Percentiles rank a stretch among this genome's conserved stretches.
Evolutionary conservation across 371 early-diverging fungal species (phyloP).

Genomic region (Lichtheimia ramosa): DNA sequence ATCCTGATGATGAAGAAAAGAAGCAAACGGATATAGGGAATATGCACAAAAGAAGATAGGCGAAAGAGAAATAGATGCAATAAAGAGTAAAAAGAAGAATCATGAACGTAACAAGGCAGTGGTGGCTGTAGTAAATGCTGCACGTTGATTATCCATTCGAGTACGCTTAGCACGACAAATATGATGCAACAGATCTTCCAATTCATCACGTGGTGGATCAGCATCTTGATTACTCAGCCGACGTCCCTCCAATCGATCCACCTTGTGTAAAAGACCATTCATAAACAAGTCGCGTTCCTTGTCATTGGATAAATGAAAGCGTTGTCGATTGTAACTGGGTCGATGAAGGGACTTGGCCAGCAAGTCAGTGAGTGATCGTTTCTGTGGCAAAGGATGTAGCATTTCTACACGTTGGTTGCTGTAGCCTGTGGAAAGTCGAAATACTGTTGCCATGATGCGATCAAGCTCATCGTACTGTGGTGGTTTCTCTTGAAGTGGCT

Average conservation of each 20-base stretch:
- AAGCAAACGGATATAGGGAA: not conserved
- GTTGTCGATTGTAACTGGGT: conserved; percentile 25
- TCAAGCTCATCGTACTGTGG: conserved; percentile 4
- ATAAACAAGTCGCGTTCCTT: conserved; percentile 30
- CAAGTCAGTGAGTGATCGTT: conserved; percentile 28
- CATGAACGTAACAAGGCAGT: not conserved
- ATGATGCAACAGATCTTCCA: conserved; percentile 6
- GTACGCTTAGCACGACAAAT: conserved; percentile 9
- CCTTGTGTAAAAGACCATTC: conserved; percentile 24
- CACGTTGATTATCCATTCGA: conserved; percentile 16
- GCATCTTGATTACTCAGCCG: conserved; percentile 35
- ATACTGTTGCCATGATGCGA: not conserved
- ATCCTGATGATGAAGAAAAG: not conserved
- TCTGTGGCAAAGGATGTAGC: not conserved
- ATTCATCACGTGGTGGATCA: conserved; percentile 11
- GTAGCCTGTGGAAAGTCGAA: not conserved
- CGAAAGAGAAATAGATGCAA: not conserved
- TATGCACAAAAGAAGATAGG: conserved; percentile 11
- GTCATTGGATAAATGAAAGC: conserved; percentile 16
- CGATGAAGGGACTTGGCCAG: conserved; percentile 48
- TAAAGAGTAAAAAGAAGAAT: not conserved
- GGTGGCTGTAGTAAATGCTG: conserved; percentile 5
- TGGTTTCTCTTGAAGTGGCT: not conserved
- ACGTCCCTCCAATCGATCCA: conserved; percentile 28
- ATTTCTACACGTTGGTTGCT: conserved; percentile 8